A percentile compares a stretch with the other conserved stretches of the same genome.
phyloP scores from a whole-genome alignment of 2,329 filamentous ascomycete genomes.

The Ophiostoma ips region DNA sequence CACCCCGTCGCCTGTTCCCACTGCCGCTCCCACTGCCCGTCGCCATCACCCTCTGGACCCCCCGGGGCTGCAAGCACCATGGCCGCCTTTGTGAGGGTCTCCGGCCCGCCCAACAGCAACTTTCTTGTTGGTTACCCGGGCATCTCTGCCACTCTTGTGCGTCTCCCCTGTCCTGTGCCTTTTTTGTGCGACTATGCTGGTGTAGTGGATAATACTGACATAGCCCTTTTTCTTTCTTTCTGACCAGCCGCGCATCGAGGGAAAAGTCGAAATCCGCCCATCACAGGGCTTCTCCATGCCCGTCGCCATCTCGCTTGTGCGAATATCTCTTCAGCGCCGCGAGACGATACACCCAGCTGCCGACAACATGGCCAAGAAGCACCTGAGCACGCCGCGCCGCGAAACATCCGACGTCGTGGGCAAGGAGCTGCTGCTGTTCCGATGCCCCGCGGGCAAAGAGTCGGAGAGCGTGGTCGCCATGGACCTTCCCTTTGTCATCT shows the following conservation, averaged over 20 bases:
- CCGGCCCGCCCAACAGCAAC: conserved; percentile 90
- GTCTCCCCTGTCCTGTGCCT: conserved; percentile 19
- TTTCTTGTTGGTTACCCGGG: conserved; percentile 95
- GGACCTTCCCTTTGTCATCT: conserved; percentile 94
- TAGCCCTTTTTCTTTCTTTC: neutral
- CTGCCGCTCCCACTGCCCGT: neutral
- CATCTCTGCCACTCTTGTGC: conserved; percentile 90
- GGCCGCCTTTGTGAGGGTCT: conserved; percentile 66
- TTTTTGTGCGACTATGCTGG: no score
- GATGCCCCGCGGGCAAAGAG: conserved; percentile 71
- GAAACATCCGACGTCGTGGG: conserved; percentile 88
- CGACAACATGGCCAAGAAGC: conserved; percentile 85
- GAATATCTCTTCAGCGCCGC: conserved; percentile 82
- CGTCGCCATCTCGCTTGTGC: conserved; percentile 81
- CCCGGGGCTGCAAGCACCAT: conserved; percentile 16
- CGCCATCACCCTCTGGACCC: conserved; percentile 4
- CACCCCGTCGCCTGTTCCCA: no score
- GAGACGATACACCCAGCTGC: conserved; percentile 95
- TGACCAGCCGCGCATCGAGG: conserved; percentile 79
- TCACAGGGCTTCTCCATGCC: conserved; percentile 74
- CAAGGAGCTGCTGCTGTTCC: conserved; percentile 85
- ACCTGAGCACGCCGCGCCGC: conserved; percentile 76
- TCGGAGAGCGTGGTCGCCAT: conserved; percentile 83
- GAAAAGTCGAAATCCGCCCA: conserved; percentile 91
- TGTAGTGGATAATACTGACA: neutral